Conservation (phyloP, 2,329 filamentous ascomycete genomes). For the Alternaria sp. region DNA sequence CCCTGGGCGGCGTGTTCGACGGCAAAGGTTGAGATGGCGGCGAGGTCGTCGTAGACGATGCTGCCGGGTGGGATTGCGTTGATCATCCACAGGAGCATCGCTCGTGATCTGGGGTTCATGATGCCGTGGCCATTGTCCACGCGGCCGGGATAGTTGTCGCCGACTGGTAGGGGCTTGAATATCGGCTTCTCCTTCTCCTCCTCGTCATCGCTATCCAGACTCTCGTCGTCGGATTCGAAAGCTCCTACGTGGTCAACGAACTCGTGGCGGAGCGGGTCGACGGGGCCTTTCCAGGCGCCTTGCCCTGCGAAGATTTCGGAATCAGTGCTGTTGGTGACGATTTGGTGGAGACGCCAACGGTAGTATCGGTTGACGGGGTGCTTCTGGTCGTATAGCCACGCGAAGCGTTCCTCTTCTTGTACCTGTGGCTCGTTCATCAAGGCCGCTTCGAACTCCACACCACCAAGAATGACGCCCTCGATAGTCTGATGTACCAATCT, state of each 20-base stretch:
- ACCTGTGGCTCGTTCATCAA: slow-evolving; percentile 87
- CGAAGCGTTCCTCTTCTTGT: slow-evolving; percentile 86
- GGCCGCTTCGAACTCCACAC: slow-evolving; percentile 87
- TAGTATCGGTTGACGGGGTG: slow-evolving; percentile 81
- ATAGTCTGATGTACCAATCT: slow-evolving; percentile 87
- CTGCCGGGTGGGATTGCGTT: slow-evolving; percentile 78
- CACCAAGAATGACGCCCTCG: slow-evolving; percentile 78
- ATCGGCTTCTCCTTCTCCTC: slow-evolving; percentile 49
- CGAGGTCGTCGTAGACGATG: slow-evolving; percentile 81
- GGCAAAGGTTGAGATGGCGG: slow-evolving; percentile 84
- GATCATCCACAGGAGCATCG: slow-evolving; percentile 84
- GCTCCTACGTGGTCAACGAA: slow-evolving; percentile 78
- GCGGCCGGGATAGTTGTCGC: slow-evolving; percentile 38
- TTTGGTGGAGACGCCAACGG: slow-evolving; percentile 87
- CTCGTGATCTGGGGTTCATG: slow-evolving; percentile 46
- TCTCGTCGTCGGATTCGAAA: slow-evolving; percentile 64
- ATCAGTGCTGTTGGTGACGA: slow-evolving; percentile 65
- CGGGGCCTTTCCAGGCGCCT: slow-evolving; percentile 74
- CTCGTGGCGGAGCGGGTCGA: slow-evolving; percentile 77
- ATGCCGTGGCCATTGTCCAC: slow-evolving; percentile 38
- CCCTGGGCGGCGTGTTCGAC: slow-evolving; percentile 85
- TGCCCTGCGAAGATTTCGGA: slow-evolving; percentile 35
- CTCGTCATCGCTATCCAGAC: slow-evolving; percentile 72
- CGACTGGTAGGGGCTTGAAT: slow-evolving; percentile 32
- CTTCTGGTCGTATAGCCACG: slow-evolving; percentile 90